Conservation (phyloP, 2,329 filamentous ascomycete species). For the Hyphodiscus sp. region DNA sequence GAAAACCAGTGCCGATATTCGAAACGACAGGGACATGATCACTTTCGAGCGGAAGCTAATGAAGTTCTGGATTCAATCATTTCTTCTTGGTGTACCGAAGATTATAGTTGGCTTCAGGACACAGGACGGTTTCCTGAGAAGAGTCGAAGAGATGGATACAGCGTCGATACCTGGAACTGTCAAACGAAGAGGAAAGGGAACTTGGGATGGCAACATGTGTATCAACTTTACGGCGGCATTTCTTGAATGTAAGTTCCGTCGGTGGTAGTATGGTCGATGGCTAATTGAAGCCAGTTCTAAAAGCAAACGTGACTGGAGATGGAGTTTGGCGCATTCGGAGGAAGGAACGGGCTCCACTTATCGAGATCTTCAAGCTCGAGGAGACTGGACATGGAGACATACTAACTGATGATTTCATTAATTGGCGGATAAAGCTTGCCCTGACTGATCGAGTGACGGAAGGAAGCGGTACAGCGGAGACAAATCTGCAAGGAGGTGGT, state of each 20-base stretch:
- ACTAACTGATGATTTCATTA: constrained; percentile 68
- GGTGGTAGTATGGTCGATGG: background rate
- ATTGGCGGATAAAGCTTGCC: constrained; percentile 49
- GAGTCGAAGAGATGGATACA: constrained; percentile 74
- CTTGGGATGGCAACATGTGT: constrained; percentile 89
- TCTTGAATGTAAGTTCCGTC: constrained; percentile 58
- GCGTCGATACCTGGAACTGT: constrained; percentile 71
- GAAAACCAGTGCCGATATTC: constrained; percentile 77
- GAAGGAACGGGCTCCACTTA: constrained; percentile 50
- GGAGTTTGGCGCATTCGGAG: constrained; percentile 76
- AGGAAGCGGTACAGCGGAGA: background rate
- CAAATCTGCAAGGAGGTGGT: background rate
- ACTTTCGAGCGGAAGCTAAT: constrained; percentile 85
- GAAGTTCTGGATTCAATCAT: constrained; percentile 96
- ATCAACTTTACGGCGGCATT: constrained; percentile 83
- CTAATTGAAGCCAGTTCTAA: constrained; percentile 46
- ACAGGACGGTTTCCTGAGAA: constrained; percentile 62
- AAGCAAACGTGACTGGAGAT: constrained; percentile 55
- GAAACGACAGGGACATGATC: constrained; percentile 58
- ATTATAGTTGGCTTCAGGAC: constrained; percentile 87
- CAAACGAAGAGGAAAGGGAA: constrained; percentile 52
- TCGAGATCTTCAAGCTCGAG: constrained; percentile 70
- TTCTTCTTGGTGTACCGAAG: constrained; percentile 84
- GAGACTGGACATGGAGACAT: constrained; percentile 72
- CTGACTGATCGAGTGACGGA: constrained; percentile 3